phyloP scores from a whole-genome alignment of 495 filamentous ascomycete genomes.

The Trichoderma erinaceum region DNA sequence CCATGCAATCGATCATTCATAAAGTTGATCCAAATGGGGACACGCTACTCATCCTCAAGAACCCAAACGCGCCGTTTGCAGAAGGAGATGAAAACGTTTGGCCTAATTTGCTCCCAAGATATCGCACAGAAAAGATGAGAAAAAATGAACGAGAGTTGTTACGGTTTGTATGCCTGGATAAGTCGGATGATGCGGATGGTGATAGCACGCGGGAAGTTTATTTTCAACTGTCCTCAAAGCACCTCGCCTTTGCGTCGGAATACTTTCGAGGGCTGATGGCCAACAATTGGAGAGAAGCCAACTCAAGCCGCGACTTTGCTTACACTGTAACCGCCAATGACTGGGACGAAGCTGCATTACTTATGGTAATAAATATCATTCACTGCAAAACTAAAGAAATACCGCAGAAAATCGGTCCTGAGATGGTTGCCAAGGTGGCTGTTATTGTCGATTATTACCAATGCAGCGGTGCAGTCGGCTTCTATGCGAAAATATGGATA shows the following conservation, averaged over 20 bases:
- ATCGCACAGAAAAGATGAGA: too few species aligned
- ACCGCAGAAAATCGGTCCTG: constrained; percentile 23
- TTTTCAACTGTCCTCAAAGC: neutral
- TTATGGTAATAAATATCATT: neutral
- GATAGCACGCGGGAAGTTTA: neutral
- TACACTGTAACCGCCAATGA: neutral
- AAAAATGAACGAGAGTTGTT: too few species aligned
- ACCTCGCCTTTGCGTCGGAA: neutral
- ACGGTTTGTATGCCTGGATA: too few species aligned
- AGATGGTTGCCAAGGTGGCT: constrained; percentile 40
- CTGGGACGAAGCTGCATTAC: neutral
- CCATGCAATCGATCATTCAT: neutral
- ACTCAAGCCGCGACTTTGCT: neutral
- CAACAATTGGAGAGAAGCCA: neutral
- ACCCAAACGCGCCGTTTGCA: constrained; percentile 8
- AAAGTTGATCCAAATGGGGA: constrained; percentile 7
- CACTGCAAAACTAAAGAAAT: neutral
- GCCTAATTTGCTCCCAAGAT: neutral
- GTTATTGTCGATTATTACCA: constrained; percentile 45
- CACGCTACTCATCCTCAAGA: constrained; percentile 16
- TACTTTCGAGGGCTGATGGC: neutral
- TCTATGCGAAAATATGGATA: constrained; percentile 36
- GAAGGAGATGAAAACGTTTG: neutral
- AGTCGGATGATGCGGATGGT: too few species aligned
- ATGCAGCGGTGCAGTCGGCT: constrained; percentile 31